Evolutionary conservation across 2,329 filamentous ascomycete genomes (phyloP), one percentile per base, ranked within the genome.

Genomic region (Aureobasidium sp.): DNA sequence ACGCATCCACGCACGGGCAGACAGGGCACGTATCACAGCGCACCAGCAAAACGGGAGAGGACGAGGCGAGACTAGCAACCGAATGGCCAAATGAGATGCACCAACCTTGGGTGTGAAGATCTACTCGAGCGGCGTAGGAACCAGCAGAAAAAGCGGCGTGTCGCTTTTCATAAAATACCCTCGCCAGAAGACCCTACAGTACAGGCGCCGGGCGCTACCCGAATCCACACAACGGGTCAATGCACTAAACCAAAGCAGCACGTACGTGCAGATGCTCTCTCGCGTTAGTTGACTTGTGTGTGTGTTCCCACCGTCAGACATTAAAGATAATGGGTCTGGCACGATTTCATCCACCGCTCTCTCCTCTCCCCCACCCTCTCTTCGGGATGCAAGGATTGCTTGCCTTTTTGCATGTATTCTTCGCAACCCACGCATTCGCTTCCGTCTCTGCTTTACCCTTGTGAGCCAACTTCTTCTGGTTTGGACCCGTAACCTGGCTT

Each of bases 241-340:
- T 62, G 60, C 60, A 62, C 49, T 53, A 53, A 47, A 47, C 49
- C 48, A 62, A 62, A 62, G 60, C 60, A 44, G 49, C 51, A 51
- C 41, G 59, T 62, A 56, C 60, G 60, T 62, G 60, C 60, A 62
- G 49, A 62, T 62, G 60, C 44, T 60, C 48, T 47, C 49, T 62
- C 41, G 60, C 49, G 51, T 56, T 62, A 62, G 60, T 53, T 62
- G 55, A 57, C 25, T 37, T 58, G 42, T 48, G 49, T 56, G 51
- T 48, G 49, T 56, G 51, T 48, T 53, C 60, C 60, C 60, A 55
- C 48, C 60, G 60, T 56, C 60, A 62, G 60, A 62, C 60, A 62
- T 62, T 49, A 62, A 62, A 62, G 60, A 62, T 55, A 56, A 55
- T 53, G 51, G 41, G 39, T 36, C 60, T 62, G 59, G 59, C 59